phyloP scores from a whole-genome alignment of 2,329 filamentous ascomycete species.

The Penicillium sp. region DNA sequence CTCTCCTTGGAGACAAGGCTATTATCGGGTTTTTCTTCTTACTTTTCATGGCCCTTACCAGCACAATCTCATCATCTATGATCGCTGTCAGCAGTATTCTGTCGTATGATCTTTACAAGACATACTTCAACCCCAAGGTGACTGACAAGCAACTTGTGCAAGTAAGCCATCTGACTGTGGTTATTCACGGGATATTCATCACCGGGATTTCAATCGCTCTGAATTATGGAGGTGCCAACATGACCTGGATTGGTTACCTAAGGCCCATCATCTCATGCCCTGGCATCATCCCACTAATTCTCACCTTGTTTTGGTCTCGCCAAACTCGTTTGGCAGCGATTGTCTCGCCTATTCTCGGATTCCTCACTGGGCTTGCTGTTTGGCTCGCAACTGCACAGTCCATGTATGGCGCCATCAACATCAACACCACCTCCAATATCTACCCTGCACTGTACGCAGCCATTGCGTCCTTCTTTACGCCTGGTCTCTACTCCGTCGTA shows the following conservation, averaged over 20 bases:
- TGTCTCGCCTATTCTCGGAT: slow-evolving; percentile 43
- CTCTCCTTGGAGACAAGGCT: slow-evolving; percentile 49
- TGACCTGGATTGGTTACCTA: slow-evolving; percentile 53
- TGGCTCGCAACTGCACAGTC: slow-evolving; percentile 50
- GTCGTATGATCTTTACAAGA: slow-evolving; percentile 56
- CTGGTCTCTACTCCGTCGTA: slow-evolving; percentile 51
- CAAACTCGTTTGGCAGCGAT: slow-evolving; percentile 53
- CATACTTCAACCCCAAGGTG: slow-evolving; percentile 54
- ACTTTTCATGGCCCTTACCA: slow-evolving; percentile 58
- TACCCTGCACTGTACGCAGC: slow-evolving; percentile 52
- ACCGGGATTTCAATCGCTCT: slow-evolving; percentile 53
- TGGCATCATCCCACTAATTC: slow-evolving; percentile 51
- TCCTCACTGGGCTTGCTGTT: slow-evolving; percentile 48
- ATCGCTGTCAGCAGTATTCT: slow-evolving; percentile 58
- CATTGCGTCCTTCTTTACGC: slow-evolving; percentile 52
- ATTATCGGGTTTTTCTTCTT: slow-evolving; percentile 52
- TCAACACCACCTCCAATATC: slow-evolving; percentile 46
- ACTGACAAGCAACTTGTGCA: slow-evolving; percentile 48
- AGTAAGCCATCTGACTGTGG: slow-evolving; percentile 53
- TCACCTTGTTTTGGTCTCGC: slow-evolving; percentile 51
- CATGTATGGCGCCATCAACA: slow-evolving; percentile 47
- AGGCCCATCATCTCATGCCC: slow-evolving; percentile 49
- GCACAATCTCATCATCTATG: slow-evolving; percentile 55
- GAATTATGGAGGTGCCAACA: slow-evolving; percentile 55
- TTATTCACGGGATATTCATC: slow-evolving; percentile 55